Conservation (phyloP, 2,329 filamentous ascomycete genomes). For the Pseudocercospora ulei region DNA sequence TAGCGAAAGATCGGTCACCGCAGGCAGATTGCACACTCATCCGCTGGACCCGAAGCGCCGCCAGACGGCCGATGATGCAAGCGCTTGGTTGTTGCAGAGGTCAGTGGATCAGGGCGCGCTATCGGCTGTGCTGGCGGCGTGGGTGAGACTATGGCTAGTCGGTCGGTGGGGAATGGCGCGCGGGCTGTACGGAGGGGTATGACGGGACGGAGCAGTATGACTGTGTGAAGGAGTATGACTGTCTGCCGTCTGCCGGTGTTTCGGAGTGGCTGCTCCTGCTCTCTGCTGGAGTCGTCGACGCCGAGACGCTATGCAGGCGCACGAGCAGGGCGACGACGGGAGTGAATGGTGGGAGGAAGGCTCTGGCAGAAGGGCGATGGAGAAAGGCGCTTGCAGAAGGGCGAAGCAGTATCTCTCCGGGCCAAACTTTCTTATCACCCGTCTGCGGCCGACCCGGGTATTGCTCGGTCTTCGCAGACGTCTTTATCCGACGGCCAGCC, state of each 20-base stretch:
- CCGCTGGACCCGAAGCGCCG: background rate
- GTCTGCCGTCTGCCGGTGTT: background rate
- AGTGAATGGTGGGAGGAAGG: conserved; percentile 3
- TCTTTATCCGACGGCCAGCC: no score
- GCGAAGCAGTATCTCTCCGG: no score
- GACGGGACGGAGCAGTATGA: background rate
- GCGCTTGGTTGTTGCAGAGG: background rate
- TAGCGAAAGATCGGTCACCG: conserved; percentile 1
- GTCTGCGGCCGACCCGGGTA: no score
- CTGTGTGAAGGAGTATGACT: background rate
- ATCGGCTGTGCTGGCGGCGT: background rate
- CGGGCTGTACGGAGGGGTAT: background rate
- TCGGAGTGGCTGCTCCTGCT: no score
- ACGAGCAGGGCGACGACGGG: background rate
- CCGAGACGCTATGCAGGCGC: background rate
- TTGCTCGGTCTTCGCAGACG: no score
- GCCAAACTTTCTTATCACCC: no score
- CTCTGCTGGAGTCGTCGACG: conserved; percentile 1
- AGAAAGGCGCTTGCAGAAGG: no score
- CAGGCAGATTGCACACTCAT: conserved; percentile 5
- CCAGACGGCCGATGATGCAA: background rate
- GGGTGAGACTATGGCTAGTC: no score
- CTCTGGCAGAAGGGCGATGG: background rate
- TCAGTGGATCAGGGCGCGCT: background rate
- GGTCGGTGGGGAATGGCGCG: background rate